A percentile compares a stretch with the other conserved stretches of the same genome.
These are phyloP conservation scores for Sclerotinia nivalis DNA, from an alignment of 2,329 filamentous ascomycete genomes.

Conservation along the genomic window DNA sequence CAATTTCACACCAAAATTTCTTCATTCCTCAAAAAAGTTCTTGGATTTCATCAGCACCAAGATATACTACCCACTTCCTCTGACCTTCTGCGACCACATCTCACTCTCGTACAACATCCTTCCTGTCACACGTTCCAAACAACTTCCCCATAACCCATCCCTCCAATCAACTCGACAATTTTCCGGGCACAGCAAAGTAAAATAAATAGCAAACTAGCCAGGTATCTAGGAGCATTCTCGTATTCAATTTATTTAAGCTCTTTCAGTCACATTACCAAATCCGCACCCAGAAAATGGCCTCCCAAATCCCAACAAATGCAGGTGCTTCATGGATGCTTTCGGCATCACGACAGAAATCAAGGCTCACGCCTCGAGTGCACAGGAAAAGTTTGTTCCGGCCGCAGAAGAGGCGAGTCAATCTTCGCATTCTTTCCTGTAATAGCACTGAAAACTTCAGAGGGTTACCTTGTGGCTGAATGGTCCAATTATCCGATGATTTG, in stretches of 20 bases:
- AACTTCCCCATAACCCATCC: neutral
- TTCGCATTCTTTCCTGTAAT: conserved; percentile 36
- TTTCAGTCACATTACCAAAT: conserved; percentile 20
- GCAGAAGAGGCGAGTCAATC: conserved; percentile 26
- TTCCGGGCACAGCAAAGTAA: neutral
- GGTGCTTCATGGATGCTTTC: conserved; percentile 9
- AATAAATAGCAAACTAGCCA: neutral
- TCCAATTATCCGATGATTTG: neutral
- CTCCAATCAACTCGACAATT: neutral
- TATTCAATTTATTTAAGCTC: conserved; percentile 14
- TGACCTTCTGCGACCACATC: conserved; percentile 19
- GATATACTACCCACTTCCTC: neutral
- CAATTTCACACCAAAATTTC: neutral
- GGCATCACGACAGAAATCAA: conserved; percentile 21
- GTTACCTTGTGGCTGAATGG: conserved; percentile 31
- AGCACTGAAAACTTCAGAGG: conserved; percentile 35
- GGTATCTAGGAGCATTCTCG: neutral
- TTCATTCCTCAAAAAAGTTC: neutral
- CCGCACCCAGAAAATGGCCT: conserved; percentile 16
- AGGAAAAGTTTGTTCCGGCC: conserved; percentile 31
- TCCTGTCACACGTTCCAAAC: conserved; percentile 15
- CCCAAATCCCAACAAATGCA: conserved; percentile 18
- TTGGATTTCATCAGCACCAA: conserved; percentile 9
- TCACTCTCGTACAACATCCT: conserved; percentile 11
- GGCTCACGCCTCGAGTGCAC: conserved; percentile 26